Evolutionary conservation across 2,329 filamentous ascomycete species (phyloP).

Genomic region (Fusarium oxysporum): DNA sequence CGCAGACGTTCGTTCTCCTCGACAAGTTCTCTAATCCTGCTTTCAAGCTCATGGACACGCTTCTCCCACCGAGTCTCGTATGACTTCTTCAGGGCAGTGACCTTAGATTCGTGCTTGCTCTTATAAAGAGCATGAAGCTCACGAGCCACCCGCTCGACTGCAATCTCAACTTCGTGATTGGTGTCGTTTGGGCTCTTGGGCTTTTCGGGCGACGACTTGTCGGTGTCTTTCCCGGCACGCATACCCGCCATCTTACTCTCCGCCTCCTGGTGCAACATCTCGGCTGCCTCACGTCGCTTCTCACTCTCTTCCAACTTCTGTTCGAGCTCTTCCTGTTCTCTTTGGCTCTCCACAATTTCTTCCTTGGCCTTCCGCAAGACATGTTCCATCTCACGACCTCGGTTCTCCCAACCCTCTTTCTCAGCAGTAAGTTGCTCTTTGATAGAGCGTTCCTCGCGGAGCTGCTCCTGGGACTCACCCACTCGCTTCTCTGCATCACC

Average conservation of each 20-base stretch:
- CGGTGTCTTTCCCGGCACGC: constrained; percentile 69
- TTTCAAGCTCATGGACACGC: constrained; percentile 82
- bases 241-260: constrained; percentile 81
- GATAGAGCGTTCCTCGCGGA: constrained; percentile 79
- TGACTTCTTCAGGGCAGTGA: constrained; percentile 85
- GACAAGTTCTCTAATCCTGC: constrained; percentile 73
- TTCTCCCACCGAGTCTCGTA: constrained; percentile 93
- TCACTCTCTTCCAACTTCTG: constrained; percentile 82
- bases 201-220: constrained; percentile 55
- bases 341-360: constrained; percentile 81
- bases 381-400: constrained; percentile 86
- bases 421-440: constrained; percentile 80
- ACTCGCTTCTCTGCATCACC: constrained; percentile 92
- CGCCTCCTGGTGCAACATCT: constrained; percentile 80
- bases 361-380: constrained; percentile 83
- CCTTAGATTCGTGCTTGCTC: constrained; percentile 96
- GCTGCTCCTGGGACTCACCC: constrained; percentile 83
- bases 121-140: constrained; percentile 96
- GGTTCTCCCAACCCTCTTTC: constrained; percentile 84
- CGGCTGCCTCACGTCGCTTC: constrained; percentile 77
- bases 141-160: constrained; percentile 90
- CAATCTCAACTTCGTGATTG: constrained; percentile 79
- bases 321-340: constrained; percentile 83
- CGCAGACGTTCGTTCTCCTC: constrained; percentile 82
- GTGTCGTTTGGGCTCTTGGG: constrained; percentile 48